Base-by-base conservation (phyloP, 176 grass and related monocot species). In the Hyparrhenia diplandra region DNA sequence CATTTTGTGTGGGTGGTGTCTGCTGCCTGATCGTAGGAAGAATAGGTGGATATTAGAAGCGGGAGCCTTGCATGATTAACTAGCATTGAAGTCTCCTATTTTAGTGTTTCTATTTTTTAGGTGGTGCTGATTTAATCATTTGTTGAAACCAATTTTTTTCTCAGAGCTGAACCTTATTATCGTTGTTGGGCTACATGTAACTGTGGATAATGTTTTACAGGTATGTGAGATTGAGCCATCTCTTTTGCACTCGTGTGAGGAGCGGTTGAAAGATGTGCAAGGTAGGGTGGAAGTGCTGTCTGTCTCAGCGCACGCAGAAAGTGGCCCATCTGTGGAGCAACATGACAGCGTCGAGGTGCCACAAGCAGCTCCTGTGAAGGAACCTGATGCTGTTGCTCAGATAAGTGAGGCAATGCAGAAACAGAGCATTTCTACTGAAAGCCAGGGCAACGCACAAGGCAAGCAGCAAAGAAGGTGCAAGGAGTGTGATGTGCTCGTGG, bases 151-250 rank as follows among this genome's bases (percentile, higher is more conserved):
- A 67, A 0, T 45, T 21, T 87, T 23, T 52, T 29, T 46, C 35
- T 31, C 8, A 72, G 6, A 62, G 8, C 12, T 78, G 46, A 24
- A 54, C 60, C 29, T 71, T 75, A 55, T 45, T 69, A 42, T 58
- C 1, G 6, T 24, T 81, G 37, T n/a, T 35, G 23, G 29, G 23
- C 9, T 14, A 29, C 13, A 3, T 39, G 13, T 82, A 47, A 72
- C 0, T 16, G 3, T 25, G 29, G 54, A 42, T 13, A 41, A 78
- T 64, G 10, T 83, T 58, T 77, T 93, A 39, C 74, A 93, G 95
- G 86, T 98, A 20, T 93, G 95, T 28, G 92, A 95, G 76, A 87
- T 98, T 55, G 92, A 95, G 64, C 95, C 92, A 30, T 85, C 86
- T 84, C 46, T 93, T 87, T 77, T 95, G 68, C 95, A 72, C 34